Base-by-base conservation (phyloP, 177 flowering plant species). In the Tripterygium wilfordii region DNA sequence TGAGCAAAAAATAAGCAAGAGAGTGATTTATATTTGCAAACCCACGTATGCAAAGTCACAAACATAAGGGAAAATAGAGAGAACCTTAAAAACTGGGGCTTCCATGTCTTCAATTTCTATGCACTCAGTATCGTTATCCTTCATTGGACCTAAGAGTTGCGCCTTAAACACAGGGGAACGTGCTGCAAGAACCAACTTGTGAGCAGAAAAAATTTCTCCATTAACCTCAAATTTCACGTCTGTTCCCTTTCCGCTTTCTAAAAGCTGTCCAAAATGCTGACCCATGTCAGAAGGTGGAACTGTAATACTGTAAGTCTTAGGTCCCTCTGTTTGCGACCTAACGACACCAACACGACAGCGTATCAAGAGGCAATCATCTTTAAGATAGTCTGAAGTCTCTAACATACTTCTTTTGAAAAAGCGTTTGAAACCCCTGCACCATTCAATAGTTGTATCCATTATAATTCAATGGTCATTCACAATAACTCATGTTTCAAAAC, bases 111-210 rank as follows among this genome's bases (percentile, higher is more conserved):
- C 76, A 36, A 78, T 62, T 40, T 64, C 71, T 18, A 83, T 69
- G 54, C 65, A 63, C 43, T 68, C 60, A 33, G 73, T 71, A 54
- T 78, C 66, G 17, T 64, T 59, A 37, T 80, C 78, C 58, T 78
- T 82, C 60, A 80, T 45, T 27, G 77, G 63, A 17, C 82, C 90
- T 70, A 73, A 83, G 56, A 83, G 83, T 43, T 80, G 87, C 20
- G 87, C 84, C 60, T 61, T 74, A 61, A 80, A 83, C 25, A 83
- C 84, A 23, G 87, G 82, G 19, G 90, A 83, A 25, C 90, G 82
- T 12, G 80, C 72, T 44, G 90, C 86, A 51, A 83, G 72, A 14
- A 83, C 67, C 62, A 80, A 49, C 59, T 83, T 83, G 62, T 80
- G 87, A 18, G 90, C 84, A 54, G 65, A 45, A 58, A 76, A 83